These are phyloP conservation scores for Aspergillus campestris DNA, from an alignment of 495 filamentous ascomycete species.

Conservation along the genomic window DNA sequence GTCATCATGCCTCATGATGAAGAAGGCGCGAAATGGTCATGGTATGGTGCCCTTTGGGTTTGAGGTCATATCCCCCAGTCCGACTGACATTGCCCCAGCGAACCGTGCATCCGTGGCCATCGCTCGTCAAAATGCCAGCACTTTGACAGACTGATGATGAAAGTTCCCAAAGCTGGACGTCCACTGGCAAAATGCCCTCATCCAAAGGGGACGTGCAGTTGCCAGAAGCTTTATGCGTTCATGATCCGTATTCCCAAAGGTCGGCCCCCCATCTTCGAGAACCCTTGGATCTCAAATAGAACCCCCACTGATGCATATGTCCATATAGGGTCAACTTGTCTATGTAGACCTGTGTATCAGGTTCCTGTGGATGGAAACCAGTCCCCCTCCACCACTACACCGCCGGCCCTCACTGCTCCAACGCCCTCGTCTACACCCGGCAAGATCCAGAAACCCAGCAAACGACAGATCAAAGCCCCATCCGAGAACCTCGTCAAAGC, in stretches of 20 bases:
- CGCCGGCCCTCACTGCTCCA: slow-evolving; percentile 6
- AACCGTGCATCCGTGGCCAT: slow-evolving; percentile 79
- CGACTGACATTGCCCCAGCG: slow-evolving; percentile 34
- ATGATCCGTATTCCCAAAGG: slow-evolving; percentile 46
- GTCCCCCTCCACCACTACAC: slow-evolving; percentile 5
- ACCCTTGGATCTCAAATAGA: not conserved
- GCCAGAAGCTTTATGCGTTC: slow-evolving; percentile 42
- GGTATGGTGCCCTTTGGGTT: slow-evolving; percentile 22
- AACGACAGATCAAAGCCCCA: slow-evolving; percentile 15
- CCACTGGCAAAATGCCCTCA: slow-evolving; percentile 73
- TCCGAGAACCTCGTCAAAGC: slow-evolving; percentile 24
- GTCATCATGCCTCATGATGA: slow-evolving; percentile 40
- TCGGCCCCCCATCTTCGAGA: slow-evolving; percentile 5
- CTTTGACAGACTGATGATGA: slow-evolving; percentile 63
- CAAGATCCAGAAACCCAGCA: slow-evolving; percentile 23
- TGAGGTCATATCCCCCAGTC: not conserved
- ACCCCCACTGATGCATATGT: not conserved
- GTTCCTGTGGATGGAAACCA: slow-evolving; percentile 18
- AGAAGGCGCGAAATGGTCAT: slow-evolving; percentile 44
- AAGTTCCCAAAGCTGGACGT: slow-evolving; percentile 72
- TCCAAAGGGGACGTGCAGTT: slow-evolving; percentile 52
- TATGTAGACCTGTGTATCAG: slow-evolving; percentile 36
- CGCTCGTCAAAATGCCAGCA: slow-evolving; percentile 79
- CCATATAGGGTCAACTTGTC: slow-evolving; percentile 25
- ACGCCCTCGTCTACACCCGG: slow-evolving; percentile 9